Evolutionary conservation across 768 basidiomycete species (phyloP), one percentile per base, ranked within the genome.

Genomic region (Pleurotus citrinopileatus): DNA sequence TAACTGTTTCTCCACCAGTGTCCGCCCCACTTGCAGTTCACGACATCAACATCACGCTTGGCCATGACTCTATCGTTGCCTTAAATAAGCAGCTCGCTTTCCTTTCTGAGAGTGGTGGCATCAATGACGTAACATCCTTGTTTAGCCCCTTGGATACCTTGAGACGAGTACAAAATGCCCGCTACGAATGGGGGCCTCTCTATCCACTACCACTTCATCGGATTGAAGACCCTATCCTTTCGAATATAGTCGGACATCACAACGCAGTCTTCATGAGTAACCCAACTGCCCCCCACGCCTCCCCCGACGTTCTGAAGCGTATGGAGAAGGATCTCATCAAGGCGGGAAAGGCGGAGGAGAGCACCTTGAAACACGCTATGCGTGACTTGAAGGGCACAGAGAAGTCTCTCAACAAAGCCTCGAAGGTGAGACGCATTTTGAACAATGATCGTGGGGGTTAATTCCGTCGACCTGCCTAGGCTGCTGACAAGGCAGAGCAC

Each of bases 291-390:
- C 37, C 48, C 6, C 34, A 51, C 34, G 37, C 48, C 48, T 51
- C 48, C 19, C 48, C 48, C 3, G 48, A 51, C 13, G 34, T 51
- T 1, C 48, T 51, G 19, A 51, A 51, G 10, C 48, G 29, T 20
- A 53, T 53, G 52, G 52, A 53, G 40, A 43, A 53, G 22, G 37
- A 53, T n/a, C 52, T 53, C 13, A 19, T 42, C 38, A 42, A 27
- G 25, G 17, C 52, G 9, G 42, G 52, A 9, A 42, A 53, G 38
- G 42, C 52, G 3, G 48, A 51, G 48, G 34, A 51, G 2, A 51
- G 34, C 32, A 51, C 17, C 23, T 28, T 51, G 10, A 51, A 51
- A 10, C 48, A 36, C 22, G 34, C 48, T 20, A 38, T 51, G 48
- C 34, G 19, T 5, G 34, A 51, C 4, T 26, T 51, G n/a, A 36